Percentiles rank a stretch among this genome's conserved stretches.
Evolutionary conservation across 805 yeast genomes (phyloP).

Genomic region (Myxozyma udenii): DNA sequence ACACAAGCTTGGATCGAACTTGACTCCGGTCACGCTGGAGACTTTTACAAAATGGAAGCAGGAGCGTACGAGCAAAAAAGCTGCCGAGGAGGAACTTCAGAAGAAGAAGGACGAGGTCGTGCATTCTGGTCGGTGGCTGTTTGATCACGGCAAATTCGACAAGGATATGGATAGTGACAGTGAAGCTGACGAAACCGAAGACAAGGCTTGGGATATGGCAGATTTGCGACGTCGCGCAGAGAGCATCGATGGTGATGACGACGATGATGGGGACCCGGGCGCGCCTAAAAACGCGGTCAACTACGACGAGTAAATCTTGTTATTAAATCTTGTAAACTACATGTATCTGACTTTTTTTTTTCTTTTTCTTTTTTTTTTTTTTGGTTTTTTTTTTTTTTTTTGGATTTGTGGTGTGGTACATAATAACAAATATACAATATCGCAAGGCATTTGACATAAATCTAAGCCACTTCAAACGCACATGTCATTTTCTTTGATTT

Average conservation of each 20-base stretch:
- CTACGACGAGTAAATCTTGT: conserved; percentile 1
- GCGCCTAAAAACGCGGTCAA: neutral
- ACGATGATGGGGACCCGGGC: conserved; percentile 8
- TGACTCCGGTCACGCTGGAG: conserved; percentile 81
- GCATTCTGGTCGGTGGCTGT: conserved; percentile 34
- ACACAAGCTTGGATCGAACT: conserved; percentile 66
- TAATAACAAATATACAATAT: neutral
- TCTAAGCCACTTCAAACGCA: too few relatives aligned
- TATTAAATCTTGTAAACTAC: neutral
- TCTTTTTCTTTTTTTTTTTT: neutral
- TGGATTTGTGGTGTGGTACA: neutral
- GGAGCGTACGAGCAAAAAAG: conserved; percentile 59
- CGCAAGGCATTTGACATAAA: neutral
- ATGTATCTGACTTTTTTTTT: neutral
- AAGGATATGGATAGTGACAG: conserved; percentile 31
- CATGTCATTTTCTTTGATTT: too few relatives aligned
- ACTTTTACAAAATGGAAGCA: conserved; percentile 80
- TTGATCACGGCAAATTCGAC: conserved; percentile 41
- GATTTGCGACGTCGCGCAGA: conserved; percentile 40
- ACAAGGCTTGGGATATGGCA: conserved; percentile 39
- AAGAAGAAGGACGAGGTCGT: conserved; percentile 43
- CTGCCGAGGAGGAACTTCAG: conserved; percentile 42
- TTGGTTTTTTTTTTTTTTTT: neutral
- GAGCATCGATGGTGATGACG: conserved; percentile 26
- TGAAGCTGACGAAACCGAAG: conserved; percentile 32